These are phyloP conservation scores for Candida silvicultrix DNA, from an alignment of 805 yeast species.

Conservation along the genomic window DNA sequence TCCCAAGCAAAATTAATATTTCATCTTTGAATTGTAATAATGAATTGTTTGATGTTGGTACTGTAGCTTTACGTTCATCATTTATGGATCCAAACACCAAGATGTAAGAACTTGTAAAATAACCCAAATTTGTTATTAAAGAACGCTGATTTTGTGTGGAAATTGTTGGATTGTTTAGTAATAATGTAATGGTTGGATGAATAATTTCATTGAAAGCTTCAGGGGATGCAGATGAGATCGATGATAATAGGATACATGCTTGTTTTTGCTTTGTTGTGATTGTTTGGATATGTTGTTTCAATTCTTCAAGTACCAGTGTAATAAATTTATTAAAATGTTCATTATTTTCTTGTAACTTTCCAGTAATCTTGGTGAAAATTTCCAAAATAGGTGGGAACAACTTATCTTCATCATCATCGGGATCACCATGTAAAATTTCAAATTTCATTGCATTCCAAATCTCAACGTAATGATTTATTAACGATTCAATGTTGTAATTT, in stretches of 20 bases:
- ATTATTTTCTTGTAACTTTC: slow-evolving; percentile 25
- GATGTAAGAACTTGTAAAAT: slow-evolving; percentile 45
- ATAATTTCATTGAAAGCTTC: slow-evolving; percentile 42
- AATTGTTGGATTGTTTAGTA: slow-evolving; percentile 31
- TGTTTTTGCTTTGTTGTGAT: slow-evolving; percentile 48
- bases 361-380: slow-evolving; percentile 39
- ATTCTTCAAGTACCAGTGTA: slow-evolving; percentile 39
- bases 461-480: slow-evolving; percentile 59
- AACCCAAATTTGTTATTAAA: slow-evolving; percentile 53
- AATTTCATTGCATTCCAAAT: slow-evolving; percentile 86
- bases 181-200: slow-evolving; percentile 36
- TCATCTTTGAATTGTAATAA: slow-evolving; percentile 54
- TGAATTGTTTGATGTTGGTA: slow-evolving; percentile 22
- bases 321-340: slow-evolving; percentile 33
- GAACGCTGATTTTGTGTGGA: slow-evolving; percentile 54
- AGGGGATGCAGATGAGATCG: slow-evolving; percentile 42
- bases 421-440: slow-evolving; percentile 82
- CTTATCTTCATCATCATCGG: slow-evolving; percentile 35
- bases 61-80: neutral
- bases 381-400: slow-evolving; percentile 36
- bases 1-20: slow-evolving; percentile 60
- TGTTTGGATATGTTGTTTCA: slow-evolving; percentile 41
- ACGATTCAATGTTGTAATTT: slow-evolving; percentile 40
- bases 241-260: slow-evolving; percentile 52
- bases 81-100: slow-evolving; percentile 33